phyloP scores from a whole-genome alignment of 306 rosid genomes.

The Dicorynia guianensis region DNA sequence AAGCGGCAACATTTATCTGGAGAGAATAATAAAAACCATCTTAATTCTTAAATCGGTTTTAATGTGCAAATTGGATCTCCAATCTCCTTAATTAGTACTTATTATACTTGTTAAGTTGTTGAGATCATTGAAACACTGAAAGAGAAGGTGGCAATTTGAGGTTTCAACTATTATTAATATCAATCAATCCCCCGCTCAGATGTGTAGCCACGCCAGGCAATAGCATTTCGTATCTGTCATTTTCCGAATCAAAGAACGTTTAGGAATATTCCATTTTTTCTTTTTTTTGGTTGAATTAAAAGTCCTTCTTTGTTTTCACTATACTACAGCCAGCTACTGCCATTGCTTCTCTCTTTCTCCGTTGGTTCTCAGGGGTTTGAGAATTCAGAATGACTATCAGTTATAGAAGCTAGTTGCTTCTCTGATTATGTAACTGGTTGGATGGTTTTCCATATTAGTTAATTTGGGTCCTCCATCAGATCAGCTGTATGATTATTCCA shows the following conservation, averaged over 20 bases:
- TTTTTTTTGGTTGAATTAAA: neutral
- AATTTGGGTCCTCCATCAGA: too few species aligned
- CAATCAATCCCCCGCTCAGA: neutral
- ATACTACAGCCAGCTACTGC: neutral
- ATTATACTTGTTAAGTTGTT: neutral
- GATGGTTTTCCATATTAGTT: too few species aligned
- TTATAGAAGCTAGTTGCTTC: too few species aligned
- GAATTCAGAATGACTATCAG: too few species aligned
- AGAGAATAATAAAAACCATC: too few species aligned
- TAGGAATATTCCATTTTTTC: constrained; percentile 1
- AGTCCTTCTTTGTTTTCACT: neutral
- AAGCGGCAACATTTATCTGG: too few species aligned
- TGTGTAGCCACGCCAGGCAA: constrained; percentile 19
- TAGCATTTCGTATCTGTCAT: constrained; percentile 9
- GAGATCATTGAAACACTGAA: too few species aligned
- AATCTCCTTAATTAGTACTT: neutral
- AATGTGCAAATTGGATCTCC: neutral
- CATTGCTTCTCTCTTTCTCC: constrained; percentile 2
- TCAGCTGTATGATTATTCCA: too few species aligned
- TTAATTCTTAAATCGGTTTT: neutral
- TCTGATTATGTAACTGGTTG: too few species aligned
- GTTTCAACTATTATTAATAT: neutral
- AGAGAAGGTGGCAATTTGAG: constrained; percentile 15
- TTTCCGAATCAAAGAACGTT: constrained; percentile 30
- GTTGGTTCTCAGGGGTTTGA: neutral